Evolutionary conservation across 257 asterid genomes (phyloP).

Genomic region (Prunella vulgaris): DNA sequence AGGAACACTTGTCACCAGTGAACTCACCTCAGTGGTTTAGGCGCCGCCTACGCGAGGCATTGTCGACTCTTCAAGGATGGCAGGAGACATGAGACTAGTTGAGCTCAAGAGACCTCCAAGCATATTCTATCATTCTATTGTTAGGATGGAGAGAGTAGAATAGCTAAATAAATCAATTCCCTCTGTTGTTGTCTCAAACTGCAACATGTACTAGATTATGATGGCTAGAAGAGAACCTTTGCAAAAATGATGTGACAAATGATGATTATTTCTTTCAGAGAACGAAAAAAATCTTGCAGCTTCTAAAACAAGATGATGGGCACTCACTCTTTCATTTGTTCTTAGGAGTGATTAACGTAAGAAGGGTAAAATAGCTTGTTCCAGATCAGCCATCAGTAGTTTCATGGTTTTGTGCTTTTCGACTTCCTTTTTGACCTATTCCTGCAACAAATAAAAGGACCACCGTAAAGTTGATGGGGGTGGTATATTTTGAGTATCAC

Average conservation of each 20-base stretch:
- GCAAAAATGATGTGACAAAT: neutral
- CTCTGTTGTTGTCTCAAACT: neutral
- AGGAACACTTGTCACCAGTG: neutral
- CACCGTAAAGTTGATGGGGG: neutral
- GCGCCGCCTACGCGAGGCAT: neutral
- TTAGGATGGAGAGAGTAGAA: neutral
- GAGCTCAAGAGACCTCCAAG: no score
- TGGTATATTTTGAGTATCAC: neutral
- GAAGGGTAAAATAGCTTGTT: neutral
- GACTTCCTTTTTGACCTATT: neutral
- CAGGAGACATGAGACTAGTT: no score
- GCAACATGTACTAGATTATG: neutral
- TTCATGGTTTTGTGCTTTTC: constrained; percentile 42
- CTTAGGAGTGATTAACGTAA: neutral
- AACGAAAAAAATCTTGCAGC: neutral
- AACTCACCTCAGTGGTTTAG: neutral
- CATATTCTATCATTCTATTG: neutral
- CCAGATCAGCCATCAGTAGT: neutral
- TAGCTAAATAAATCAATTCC: neutral
- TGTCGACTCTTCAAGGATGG: no score
- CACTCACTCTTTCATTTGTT: neutral
- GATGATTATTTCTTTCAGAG: neutral
- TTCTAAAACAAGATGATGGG: neutral
- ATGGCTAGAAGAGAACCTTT: neutral
- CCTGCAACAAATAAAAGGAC: neutral